A percentile compares a stretch with the other conserved stretches of the same genome.
Evolutionary conservation across 306 rosid genomes (phyloP).

Genomic region (Corylus avellana): DNA sequence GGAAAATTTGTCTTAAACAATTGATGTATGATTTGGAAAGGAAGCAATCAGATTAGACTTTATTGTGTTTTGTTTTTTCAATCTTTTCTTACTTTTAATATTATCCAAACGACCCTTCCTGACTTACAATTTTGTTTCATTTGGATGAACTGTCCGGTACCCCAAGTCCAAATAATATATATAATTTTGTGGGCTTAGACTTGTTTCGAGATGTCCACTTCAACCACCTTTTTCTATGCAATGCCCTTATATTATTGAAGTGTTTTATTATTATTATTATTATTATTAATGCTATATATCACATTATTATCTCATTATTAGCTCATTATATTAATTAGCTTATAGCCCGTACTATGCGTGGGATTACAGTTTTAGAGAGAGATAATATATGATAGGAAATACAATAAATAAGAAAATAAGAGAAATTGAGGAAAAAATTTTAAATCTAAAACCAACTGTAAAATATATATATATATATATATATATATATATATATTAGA

Average conservation of each 20-base stretch:
- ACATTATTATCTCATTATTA: too few relatives aligned
- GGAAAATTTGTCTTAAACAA: neutral
- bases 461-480: too few relatives aligned
- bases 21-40: slow-evolving; percentile 22
- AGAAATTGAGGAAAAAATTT: too few relatives aligned
- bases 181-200: slow-evolving; percentile 12
- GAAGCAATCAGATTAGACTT: neutral
- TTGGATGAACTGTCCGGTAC: slow-evolving; percentile 20
- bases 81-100: neutral
- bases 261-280: too few relatives aligned
- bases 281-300: too few relatives aligned
- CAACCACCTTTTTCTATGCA: slow-evolving; percentile 7
- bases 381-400: too few relatives aligned
- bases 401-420: too few relatives aligned
- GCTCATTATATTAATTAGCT: too few relatives aligned
- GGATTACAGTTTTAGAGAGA: too few relatives aligned
- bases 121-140: slow-evolving; percentile 9
- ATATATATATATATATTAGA: too few relatives aligned
- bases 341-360: too few relatives aligned
- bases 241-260: neutral
- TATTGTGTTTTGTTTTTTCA: slow-evolving; percentile 4
- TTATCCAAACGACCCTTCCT: neutral
- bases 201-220: slow-evolving; percentile 29
- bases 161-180: neutral
- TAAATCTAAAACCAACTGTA: too few relatives aligned